Evolutionary conservation across 2,329 filamentous ascomycete species (phyloP).

Genomic region (Aspergillus flavus): DNA sequence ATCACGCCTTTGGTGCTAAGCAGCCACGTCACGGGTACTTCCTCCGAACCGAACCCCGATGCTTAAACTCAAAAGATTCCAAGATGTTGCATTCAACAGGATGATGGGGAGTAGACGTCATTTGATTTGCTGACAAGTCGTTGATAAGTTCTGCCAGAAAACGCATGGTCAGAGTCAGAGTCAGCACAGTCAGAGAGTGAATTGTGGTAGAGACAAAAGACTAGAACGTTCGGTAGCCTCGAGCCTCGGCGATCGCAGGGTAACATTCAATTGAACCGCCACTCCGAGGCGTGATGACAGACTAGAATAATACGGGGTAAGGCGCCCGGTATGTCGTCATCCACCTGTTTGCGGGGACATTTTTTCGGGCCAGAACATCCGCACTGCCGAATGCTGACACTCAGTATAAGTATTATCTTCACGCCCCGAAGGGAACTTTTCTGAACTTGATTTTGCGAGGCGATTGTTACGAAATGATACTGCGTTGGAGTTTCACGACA

Average conservation of each 20-base stretch:
- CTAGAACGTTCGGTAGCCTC: constrained; percentile 4
- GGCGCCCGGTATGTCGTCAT: not conserved
- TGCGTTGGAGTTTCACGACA: not conserved
- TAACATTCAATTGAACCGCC: not conserved
- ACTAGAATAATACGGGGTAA: not conserved
- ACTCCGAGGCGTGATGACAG: not conserved
- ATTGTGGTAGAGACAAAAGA: not conserved
- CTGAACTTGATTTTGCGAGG: not conserved
- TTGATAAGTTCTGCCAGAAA: not conserved
- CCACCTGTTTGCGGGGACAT: not conserved
- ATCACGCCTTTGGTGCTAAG: not conserved
- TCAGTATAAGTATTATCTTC: not conserved
- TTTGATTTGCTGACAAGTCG: not conserved
- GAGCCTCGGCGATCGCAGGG: not conserved
- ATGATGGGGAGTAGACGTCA: not conserved
- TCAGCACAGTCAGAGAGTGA: not conserved
- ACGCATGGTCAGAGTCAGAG: not conserved
- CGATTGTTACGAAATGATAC: not conserved
- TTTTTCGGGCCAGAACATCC: not conserved
- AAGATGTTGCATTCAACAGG: not conserved
- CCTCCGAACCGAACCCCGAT: not conserved
- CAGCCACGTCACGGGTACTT: not conserved
- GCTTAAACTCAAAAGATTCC: not conserved
- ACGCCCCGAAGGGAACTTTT: not conserved
- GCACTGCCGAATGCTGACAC: not conserved